Evolutionary conservation across 1,139 yeast genomes (phyloP), one percentile per base, ranked within the genome.

Genomic region (Suhomyces bribrorum): DNA sequence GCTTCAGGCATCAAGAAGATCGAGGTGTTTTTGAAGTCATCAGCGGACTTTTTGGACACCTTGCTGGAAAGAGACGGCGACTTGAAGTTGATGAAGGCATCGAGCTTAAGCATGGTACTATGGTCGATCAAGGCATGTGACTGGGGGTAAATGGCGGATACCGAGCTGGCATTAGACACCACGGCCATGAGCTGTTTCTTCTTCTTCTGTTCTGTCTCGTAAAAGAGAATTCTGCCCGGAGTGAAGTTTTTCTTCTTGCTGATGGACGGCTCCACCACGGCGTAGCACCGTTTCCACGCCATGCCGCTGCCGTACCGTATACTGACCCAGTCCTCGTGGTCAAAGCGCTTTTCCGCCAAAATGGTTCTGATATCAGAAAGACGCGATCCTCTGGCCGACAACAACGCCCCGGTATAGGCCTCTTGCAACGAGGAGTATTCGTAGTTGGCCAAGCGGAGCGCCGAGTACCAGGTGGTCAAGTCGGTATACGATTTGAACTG

Each of bases 261-360:
- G 64, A 66, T 43, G 26, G 69, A 62, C 7, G 96, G 97, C 45
- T 90, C 88, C 40, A 90, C 78, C n/a, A 89, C 96, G 1, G 95
- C 92, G 69, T 78, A 92, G 57, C 96, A 90, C 46, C 95, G 75
- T 56, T 85, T 86, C 97, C 97, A 92, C 1, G 97, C 96, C 95
- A 88, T 88, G 25, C 98, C 98, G 13, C 94, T 79, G 12, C 97
- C 97, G 61, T 90, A 90, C 48, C 97, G 73, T 17, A 92, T 95
- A 61, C 90, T 79, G 26, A 86, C 89, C 97, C 96, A 90, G 55
- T 90, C 96, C 60, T 88, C 96, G 56, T 88, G 95, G 44, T 79
- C 81, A 56, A 83, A 86, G 53, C 92, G 79, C 22, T 92, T 85
- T 51, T 87, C 96, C 1, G 95, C 83, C 44, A 92, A 69, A 28